Percentiles rank a stretch among this genome's conserved stretches.
Conservation (phyloP, 108 stramenopile genomes). For the Aurantiochytrium sp. region DNA sequence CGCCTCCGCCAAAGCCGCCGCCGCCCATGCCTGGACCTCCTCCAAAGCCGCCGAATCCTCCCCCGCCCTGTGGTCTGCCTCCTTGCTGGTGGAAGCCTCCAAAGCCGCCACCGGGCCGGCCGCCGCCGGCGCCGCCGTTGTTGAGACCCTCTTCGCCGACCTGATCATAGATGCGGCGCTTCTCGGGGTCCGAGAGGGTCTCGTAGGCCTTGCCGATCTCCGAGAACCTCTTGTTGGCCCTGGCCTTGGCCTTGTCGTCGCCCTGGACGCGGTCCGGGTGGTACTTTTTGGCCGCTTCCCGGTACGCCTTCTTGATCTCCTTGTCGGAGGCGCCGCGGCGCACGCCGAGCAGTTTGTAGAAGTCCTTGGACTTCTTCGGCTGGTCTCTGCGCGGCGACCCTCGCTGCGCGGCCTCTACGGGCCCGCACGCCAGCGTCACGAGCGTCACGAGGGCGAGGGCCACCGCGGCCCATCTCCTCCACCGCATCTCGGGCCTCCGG, state of each 20-base stretch:
- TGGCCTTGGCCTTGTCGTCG: conserved; percentile 31
- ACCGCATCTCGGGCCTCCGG: not conserved
- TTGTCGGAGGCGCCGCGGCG: not conserved
- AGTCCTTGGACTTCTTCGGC: not conserved
- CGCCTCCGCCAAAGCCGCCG: not conserved
- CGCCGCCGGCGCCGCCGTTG: not conserved
- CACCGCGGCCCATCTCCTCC: not conserved
- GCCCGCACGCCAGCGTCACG: not conserved
- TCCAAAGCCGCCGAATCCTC: not conserved
- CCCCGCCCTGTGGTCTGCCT: too few relatives aligned
- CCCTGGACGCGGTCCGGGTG: conserved; percentile 30
- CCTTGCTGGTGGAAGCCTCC: not conserved
- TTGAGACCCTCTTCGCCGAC: conserved; percentile 45
- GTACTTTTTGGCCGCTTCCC: conserved; percentile 34
- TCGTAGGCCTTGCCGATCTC: conserved; percentile 84
- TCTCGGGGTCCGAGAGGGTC: conserved; percentile 75
- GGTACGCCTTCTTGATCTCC: conserved; percentile 34
- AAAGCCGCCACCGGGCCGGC: not conserved
- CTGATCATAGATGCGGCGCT: conserved; percentile 79
- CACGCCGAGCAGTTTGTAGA: conserved; percentile 24
- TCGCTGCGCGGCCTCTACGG: not conserved
- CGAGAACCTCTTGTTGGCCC: conserved; percentile 52
- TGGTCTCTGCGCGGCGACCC: not conserved
- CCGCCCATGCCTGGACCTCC: not conserved
- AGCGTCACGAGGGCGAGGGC: not conserved